Percentiles rank a stretch among this genome's conserved stretches.
Conservation (phyloP, 164 flowering plant genomes). For the Brasenia schreberi region DNA sequence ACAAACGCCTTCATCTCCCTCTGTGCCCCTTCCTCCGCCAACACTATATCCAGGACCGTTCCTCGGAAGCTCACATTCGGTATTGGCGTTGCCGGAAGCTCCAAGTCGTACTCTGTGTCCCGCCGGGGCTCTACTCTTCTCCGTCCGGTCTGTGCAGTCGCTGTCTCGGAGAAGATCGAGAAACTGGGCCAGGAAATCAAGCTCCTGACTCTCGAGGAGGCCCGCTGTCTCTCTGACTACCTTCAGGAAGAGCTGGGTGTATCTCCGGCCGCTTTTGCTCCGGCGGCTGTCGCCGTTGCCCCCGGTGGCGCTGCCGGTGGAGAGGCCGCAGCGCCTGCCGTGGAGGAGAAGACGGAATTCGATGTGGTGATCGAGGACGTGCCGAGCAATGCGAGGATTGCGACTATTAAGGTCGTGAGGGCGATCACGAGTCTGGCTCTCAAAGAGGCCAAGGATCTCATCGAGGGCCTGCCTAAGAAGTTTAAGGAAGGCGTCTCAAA, state of each 20-base stretch:
- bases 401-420: slow-evolving; percentile 85
- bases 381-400: slow-evolving; percentile 72
- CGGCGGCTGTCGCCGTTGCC: slow-evolving; percentile 43
- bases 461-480: slow-evolving; percentile 94
- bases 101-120: neutral
- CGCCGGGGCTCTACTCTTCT: slow-evolving; percentile 22
- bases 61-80: neutral
- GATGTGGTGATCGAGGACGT: slow-evolving; percentile 87
- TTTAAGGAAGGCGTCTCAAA: slow-evolving; percentile 66
- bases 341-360: slow-evolving; percentile 96
- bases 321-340: slow-evolving; percentile 36
- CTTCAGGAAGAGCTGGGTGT: slow-evolving; percentile 89
- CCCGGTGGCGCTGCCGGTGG: slow-evolving; percentile 18
- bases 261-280: slow-evolving; percentile 79
- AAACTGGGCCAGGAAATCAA: slow-evolving; percentile 45
- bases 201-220: slow-evolving; percentile 55
- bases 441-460: slow-evolving; percentile 94
- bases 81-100: neutral
- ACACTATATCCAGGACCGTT: neutral
- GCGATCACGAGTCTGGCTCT: slow-evolving; percentile 70
- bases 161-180: slow-evolving; percentile 43
- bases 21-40: neutral
- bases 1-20: neutral
- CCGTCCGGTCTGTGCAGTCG: slow-evolving; percentile 42
- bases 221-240: slow-evolving; percentile 54